Conservation (phyloP, 257 asterid genomes). For the Solanum pinnatisectum region DNA sequence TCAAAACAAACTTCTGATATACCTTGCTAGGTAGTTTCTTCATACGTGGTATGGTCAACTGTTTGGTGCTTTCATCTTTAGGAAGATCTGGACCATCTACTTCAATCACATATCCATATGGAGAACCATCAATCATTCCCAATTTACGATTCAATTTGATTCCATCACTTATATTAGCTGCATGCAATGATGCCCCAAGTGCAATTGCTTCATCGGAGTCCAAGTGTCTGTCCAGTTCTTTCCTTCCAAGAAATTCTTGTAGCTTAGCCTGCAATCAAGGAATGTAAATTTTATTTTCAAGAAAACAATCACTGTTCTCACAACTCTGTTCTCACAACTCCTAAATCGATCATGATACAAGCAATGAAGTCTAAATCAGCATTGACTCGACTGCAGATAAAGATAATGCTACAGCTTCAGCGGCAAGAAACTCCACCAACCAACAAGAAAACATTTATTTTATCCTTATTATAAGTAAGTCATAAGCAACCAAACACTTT, state of each 20-base stretch:
- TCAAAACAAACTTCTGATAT: constrained; percentile 1
- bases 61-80: constrained; percentile 76
- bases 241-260: constrained; percentile 93
- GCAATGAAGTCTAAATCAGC: neutral
- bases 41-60: constrained; percentile 85
- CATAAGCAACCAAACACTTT: neutral
- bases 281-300: neutral
- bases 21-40: constrained; percentile 96
- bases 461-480: neutral
- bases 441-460: neutral
- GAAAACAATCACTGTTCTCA: constrained; percentile 1
- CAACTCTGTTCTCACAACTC: neutral
- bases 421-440: neutral
- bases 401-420: neutral
- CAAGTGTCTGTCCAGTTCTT: constrained; percentile 87
- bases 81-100: constrained; percentile 73
- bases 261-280: constrained; percentile 63
- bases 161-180: constrained; percentile 99
- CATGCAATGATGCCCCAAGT: constrained; percentile 90
- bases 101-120: constrained; percentile 71
- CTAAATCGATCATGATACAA: neutral
- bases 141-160: constrained; percentile 94
- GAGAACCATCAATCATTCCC: constrained; percentile 96
- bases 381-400: neutral
- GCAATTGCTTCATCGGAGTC: constrained; percentile 98